These are phyloP conservation scores for Wickerhamiella alocasiicola DNA, from an alignment of 805 yeast genomes.

Conservation along the genomic window DNA sequence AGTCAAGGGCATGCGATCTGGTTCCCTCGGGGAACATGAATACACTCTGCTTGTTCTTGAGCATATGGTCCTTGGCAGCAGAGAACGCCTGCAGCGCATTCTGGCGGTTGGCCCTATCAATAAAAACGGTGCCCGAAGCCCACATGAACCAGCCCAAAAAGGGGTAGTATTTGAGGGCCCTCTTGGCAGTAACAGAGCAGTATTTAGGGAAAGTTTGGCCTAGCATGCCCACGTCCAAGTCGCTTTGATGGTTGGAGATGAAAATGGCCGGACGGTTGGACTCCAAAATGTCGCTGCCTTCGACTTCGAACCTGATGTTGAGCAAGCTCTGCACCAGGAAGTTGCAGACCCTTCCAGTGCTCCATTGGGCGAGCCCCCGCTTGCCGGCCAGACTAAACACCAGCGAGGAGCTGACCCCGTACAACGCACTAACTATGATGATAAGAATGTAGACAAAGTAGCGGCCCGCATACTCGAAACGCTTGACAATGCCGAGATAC, in stretches of 20 bases:
- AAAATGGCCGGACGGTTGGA: conserved; percentile 55
- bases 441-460: conserved; percentile 23
- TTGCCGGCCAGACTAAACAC: conserved; percentile 56
- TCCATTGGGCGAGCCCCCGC: conserved; percentile 72
- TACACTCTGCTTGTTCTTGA: conserved; percentile 53
- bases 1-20: conserved; percentile 59
- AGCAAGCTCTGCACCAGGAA: conserved; percentile 53
- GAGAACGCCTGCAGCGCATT: conserved; percentile 60
- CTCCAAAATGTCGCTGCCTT: conserved; percentile 40
- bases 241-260: conserved; percentile 83
- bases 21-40: conserved; percentile 98
- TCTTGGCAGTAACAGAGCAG: conserved; percentile 87
- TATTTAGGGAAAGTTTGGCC: conserved; percentile 79
- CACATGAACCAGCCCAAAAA: conserved; percentile 96
- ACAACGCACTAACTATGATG: conserved; percentile 25
- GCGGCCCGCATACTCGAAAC: conserved; percentile 27
- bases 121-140: conserved; percentile 78
- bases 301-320: conserved; percentile 59
- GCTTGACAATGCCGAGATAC: conserved; percentile 26
- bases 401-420: conserved; percentile 43
- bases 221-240: conserved; percentile 67
- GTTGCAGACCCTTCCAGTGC: conserved; percentile 52
- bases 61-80: conserved; percentile 51
- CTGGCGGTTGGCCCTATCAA: conserved; percentile 67
- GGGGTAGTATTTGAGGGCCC: conserved; percentile 71